Base-by-base conservation (phyloP, 202 grass and related monocot species). In the Digitaria exilis region DNA sequence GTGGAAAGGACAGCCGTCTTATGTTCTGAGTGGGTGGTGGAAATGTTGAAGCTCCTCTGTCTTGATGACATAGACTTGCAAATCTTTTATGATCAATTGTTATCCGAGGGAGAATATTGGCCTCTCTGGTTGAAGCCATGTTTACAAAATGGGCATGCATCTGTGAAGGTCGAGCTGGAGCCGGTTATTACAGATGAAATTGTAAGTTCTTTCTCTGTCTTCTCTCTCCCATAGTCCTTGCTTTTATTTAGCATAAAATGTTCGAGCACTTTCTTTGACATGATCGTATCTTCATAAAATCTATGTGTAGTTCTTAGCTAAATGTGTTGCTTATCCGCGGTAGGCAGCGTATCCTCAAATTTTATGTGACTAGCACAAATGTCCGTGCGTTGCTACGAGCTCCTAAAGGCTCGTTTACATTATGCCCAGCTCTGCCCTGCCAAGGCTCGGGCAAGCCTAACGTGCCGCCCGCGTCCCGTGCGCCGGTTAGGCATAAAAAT, bases 81-180 rank as follows among this genome's bases (percentile, higher is more conserved):
- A 81, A 70, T 18, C 10, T 88, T 95, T 55, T 88, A 85, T 80
- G 87, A 91, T 72, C 85, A 83, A 28, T 75, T 98, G 68, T 79
- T 98, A 71, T 86, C 82, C 21, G 92, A 95, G 86, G 80, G 91
- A 54, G 84, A 95, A 73, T 71, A 82, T 71, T 98, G 95, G 95
- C 95, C 95, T 0, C 77, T 93, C 58, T 95, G 92, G 95, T 80
- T 93, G 54, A 89, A 69, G 56, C 90, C 84, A 72, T 68, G 76
- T 87, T 58, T 83, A 32, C 74, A 77, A 31, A 70, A 86, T 85
- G 84, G 60, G 21, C 83, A 63, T 67, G 46, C 66, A 85, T 79
- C 73, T 50, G 44, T 65, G 60, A 80, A 78, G 49, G 35, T 89
- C 65, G 81, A 85, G 72, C 24, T n/a, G 65, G 82, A 87, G 35